These are phyloP conservation scores for Wakefieldia striispora DNA, from an alignment of 768 basidiomycete species.

Conservation along the genomic window DNA sequence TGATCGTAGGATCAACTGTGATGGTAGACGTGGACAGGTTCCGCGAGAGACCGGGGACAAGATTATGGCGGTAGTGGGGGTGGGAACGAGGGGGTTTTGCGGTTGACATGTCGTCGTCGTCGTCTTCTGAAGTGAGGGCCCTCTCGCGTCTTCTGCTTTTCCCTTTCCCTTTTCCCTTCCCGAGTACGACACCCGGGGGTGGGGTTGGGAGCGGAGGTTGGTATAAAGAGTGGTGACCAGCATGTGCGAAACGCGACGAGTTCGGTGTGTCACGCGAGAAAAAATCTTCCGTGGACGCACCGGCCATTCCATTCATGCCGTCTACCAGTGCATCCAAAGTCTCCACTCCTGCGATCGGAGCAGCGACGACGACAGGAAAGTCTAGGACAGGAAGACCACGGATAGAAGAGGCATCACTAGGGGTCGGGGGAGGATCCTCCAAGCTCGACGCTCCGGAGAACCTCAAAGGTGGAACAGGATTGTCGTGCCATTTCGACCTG, in stretches of 20 bases:
- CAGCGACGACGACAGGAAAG: conserved; percentile 69
- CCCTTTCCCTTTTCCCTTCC: conserved; percentile 42
- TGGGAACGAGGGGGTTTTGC: conserved; percentile 18
- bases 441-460: conserved; percentile 71
- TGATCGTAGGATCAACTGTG: conserved; percentile 22
- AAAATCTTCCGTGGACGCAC: conserved; percentile 53
- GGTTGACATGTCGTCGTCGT: conserved; percentile 37
- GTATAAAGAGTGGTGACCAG: conserved; percentile 70
- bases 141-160: conserved; percentile 29
- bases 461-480: conserved; percentile 50
- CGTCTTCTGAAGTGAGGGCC: conserved; percentile 48
- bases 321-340: conserved; percentile 88
- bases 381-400: conserved; percentile 33
- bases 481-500: conserved; percentile 41
- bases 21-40: conserved; percentile 31
- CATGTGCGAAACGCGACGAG: conserved; percentile 54
- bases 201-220: conserved; percentile 83
- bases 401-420: conserved; percentile 43
- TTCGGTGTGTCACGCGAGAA: conserved; percentile 43
- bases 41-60: conserved; percentile 20
- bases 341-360: conserved; percentile 77
- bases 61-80: conserved; percentile 22
- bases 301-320: conserved; percentile 90
- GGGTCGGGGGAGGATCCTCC: conserved; percentile 75
- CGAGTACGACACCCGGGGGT: conserved; percentile 75